Evolutionary conservation across 225 moss, liverwort and hornwort genomes (phyloP).

Genomic region (Bryum argenteum): DNA sequence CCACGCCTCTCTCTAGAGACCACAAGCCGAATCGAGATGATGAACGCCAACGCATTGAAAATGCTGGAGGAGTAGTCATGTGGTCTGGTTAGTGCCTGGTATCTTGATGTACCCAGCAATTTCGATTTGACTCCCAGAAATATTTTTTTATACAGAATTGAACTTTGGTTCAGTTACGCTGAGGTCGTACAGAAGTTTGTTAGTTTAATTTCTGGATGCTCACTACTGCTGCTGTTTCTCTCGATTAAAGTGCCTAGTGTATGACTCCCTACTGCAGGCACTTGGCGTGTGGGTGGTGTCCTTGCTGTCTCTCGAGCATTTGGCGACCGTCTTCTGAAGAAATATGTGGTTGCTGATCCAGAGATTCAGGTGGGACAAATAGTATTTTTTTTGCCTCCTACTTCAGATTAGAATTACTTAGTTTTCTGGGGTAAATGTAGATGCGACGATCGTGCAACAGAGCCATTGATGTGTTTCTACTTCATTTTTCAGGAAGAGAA

Average conservation of each 20-base stretch:
- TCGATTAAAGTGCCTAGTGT: neutral
- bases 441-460: neutral
- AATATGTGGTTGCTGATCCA: conserved; percentile 93
- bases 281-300: conserved; percentile 99
- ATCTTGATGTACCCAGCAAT: neutral
- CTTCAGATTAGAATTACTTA: neutral
- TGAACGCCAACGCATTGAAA: conserved; percentile 92
- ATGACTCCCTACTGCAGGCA: conserved; percentile 52
- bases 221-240: neutral
- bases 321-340: conserved; percentile 93
- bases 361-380: conserved; percentile 72
- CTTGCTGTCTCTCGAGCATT: conserved; percentile 98
- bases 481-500: conserved; percentile 55
- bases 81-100: conserved; percentile 77
- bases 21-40: conserved; percentile 94
- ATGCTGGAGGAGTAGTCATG: conserved; percentile 97
- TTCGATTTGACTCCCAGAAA: neutral
- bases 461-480: conserved; percentile 10
- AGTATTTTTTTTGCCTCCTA: neutral
- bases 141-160: neutral
- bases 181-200: neutral
- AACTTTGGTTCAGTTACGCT: neutral
- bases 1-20: conserved; percentile 75
- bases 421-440: neutral
- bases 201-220: neutral